Conservation (phyloP, 352 stramenopile species). For the Globisporangium heterothallicum region DNA sequence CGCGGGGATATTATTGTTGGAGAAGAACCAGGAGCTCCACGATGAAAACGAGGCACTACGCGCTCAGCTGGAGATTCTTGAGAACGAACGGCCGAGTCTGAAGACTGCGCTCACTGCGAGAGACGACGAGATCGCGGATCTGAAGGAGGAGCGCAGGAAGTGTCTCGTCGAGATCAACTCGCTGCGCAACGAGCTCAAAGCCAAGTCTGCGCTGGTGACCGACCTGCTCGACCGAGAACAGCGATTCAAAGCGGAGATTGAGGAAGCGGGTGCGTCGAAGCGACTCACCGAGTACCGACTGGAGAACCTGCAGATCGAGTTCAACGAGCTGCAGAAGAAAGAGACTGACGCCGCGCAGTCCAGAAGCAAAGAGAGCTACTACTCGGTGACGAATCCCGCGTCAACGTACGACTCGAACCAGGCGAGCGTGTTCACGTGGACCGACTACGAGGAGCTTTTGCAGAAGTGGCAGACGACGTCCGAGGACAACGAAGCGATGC, state of each 20-base stretch:
- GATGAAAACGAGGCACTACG: constrained; percentile 52
- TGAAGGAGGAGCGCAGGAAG: constrained; percentile 38
- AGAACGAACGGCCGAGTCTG: constrained; percentile 46
- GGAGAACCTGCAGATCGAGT: constrained; percentile 20
- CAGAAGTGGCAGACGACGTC: constrained; percentile 30
- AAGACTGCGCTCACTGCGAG: constrained; percentile 27
- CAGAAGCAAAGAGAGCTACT: constrained; percentile 11
- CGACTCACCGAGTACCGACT: constrained; percentile 32
- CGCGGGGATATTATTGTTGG: constrained; percentile 62
- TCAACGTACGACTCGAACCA: constrained; percentile 57
- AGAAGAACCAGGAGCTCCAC: constrained; percentile 67
- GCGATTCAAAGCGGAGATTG: constrained; percentile 26
- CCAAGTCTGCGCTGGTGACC: constrained; percentile 53
- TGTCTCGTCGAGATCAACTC: constrained; percentile 46
- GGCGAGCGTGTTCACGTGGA: constrained; percentile 43
- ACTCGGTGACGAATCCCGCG: constrained; percentile 33
- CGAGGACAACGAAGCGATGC: constrained; percentile 39
- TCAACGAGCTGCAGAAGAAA: constrained; percentile 16
- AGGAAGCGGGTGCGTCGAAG: constrained; percentile 25
- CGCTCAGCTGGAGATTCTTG: constrained; percentile 47
- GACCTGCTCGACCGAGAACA: constrained; percentile 52
- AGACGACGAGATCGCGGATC: constrained; percentile 33
- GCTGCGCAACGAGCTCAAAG: constrained; percentile 48
- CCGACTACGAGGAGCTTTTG: constrained; percentile 51
- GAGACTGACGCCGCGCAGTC: neutral